These are phyloP conservation scores for Acanthamoeba royreba DNA, from an alignment of 208 protist genomes.

Conservation along the genomic window DNA sequence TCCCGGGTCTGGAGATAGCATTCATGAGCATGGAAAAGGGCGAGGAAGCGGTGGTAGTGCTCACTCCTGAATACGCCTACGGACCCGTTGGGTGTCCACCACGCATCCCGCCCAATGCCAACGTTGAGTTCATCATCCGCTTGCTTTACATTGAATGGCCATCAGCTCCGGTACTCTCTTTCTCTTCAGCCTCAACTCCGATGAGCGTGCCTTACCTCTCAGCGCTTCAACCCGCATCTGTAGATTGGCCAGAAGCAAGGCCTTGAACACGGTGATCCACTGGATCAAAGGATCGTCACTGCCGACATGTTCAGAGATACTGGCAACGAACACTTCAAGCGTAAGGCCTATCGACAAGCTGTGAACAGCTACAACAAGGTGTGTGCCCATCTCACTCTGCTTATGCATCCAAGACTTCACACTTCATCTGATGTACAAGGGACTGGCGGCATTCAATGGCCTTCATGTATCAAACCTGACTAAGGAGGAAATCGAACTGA, in stretches of 20 bases:
- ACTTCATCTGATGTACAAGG: too few species aligned
- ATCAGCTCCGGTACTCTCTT: background rate
- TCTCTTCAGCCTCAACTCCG: too few species aligned
- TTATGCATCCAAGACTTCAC: background rate
- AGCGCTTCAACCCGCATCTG: background rate
- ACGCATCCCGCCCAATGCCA: background rate
- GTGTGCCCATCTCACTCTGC: too few species aligned
- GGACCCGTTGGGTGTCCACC: background rate
- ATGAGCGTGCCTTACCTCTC: background rate
- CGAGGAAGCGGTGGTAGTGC: background rate
- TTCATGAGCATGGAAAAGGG: background rate
- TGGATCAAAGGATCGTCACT: background rate
- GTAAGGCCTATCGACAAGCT: conserved; percentile 1
- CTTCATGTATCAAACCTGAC: background rate
- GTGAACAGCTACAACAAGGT: background rate
- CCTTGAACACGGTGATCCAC: background rate
- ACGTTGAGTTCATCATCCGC: background rate
- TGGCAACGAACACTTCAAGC: background rate
- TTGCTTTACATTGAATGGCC: background rate
- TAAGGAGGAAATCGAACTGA: background rate
- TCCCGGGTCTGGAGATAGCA: background rate
- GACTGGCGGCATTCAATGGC: background rate
- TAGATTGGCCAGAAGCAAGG: background rate
- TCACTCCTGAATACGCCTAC: background rate
- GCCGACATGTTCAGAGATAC: background rate